phyloP scores from a whole-genome alignment of 305 asterid species.

The Solanum hybrid region DNA sequence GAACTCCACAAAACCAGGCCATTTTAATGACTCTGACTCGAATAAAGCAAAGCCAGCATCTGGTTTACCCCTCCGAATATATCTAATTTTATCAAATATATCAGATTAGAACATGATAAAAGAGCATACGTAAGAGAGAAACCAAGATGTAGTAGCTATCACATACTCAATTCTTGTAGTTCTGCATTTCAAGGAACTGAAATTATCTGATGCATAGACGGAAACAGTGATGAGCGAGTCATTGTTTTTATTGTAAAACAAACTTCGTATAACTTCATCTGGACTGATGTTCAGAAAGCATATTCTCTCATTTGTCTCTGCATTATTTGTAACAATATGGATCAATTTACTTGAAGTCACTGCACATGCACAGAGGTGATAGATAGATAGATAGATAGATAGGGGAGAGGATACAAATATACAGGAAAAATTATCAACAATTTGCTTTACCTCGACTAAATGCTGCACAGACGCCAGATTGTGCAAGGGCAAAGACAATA shows the following conservation, averaged over 20 bases:
- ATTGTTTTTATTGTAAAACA: slow-evolving; percentile 91
- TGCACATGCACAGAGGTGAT: background rate
- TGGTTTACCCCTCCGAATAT: slow-evolving; percentile 85
- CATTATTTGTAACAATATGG: slow-evolving; percentile 19
- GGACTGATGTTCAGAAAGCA: slow-evolving; percentile 93
- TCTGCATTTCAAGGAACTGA: slow-evolving; percentile 90
- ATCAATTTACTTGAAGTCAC: background rate
- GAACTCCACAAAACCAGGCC: slow-evolving; percentile 99
- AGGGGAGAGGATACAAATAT: background rate
- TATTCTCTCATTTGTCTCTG: slow-evolving; percentile 91
- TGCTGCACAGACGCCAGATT: slow-evolving; percentile 97
- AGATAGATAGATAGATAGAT: background rate
- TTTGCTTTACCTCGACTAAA: slow-evolving; percentile 70
- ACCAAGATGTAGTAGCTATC: background rate
- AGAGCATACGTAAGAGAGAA: background rate
- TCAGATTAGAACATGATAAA: background rate
- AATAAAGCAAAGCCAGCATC: slow-evolving; percentile 95
- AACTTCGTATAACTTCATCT: slow-evolving; percentile 96
- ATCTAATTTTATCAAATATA: slow-evolving; percentile 26
- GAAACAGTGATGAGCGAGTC: slow-evolving; percentile 98
- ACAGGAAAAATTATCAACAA: background rate
- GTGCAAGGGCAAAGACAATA: slow-evolving; percentile 96
- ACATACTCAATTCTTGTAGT: slow-evolving; percentile 92
- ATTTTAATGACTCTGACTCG: slow-evolving; percentile 92
- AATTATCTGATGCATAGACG: slow-evolving; percentile 87